Conservation (phyloP, 2,329 filamentous ascomycete species). For the Aspergillus fumigatiaffinis region DNA sequence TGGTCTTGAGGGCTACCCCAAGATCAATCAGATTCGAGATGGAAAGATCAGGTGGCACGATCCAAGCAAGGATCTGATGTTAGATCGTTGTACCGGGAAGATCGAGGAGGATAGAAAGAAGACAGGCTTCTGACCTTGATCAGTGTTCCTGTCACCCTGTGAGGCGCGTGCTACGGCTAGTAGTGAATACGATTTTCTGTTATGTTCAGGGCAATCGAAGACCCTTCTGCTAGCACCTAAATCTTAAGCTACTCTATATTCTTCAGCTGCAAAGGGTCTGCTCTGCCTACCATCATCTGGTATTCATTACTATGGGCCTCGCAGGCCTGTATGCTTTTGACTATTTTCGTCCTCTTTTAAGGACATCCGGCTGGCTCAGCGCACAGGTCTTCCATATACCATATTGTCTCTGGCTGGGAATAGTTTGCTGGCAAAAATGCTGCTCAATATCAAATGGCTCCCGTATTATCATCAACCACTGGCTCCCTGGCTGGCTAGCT, state of each 20-base stretch:
- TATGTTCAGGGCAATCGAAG: too few relatives aligned
- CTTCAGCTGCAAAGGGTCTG: too few relatives aligned
- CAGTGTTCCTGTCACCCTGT: too few relatives aligned
- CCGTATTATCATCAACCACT: constrained; percentile 7
- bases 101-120: too few relatives aligned
- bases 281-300: constrained; percentile 2
- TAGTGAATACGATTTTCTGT: too few relatives aligned
- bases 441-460: constrained; percentile 3
- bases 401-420: constrained; percentile 2
- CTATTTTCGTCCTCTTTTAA: constrained; percentile 1
- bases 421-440: background rate
- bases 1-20: background rate
- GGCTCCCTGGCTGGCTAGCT: constrained; percentile 8
- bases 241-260: too few relatives aligned
- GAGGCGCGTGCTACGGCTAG: too few relatives aligned
- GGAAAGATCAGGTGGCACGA: background rate
- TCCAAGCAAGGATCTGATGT: background rate
- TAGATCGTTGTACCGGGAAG: background rate
- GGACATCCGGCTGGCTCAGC: constrained; percentile 24
- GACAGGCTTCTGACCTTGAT: too few relatives aligned
- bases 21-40: background rate
- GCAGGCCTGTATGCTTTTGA: constrained; percentile 1
- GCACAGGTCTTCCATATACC: constrained; percentile 10
- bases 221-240: too few relatives aligned
- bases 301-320: constrained; percentile 3